Percentiles rank a stretch among this genome's conserved stretches.
Evolutionary conservation across 2,329 filamentous ascomycete genomes (phyloP).

Genomic region (Reticulascus tulasneorum): DNA sequence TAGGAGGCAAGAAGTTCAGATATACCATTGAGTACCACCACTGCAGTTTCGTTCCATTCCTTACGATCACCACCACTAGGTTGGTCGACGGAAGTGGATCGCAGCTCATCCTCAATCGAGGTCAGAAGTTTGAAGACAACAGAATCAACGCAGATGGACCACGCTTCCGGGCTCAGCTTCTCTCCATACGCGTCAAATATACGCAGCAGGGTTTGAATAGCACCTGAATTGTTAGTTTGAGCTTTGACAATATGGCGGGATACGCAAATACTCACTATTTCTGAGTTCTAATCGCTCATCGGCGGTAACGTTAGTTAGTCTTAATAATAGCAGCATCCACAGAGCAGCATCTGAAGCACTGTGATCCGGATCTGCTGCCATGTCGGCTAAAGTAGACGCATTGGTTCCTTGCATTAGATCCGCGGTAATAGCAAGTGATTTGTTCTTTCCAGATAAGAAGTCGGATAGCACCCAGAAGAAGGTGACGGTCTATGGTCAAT

Average conservation of each 20-base stretch:
- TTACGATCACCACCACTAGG: slow-evolving; percentile 30
- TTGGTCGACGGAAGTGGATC: slow-evolving; percentile 31
- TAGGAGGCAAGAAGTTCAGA: slow-evolving; percentile 72
- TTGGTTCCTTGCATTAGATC: slow-evolving; percentile 51
- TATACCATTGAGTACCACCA: slow-evolving; percentile 69
- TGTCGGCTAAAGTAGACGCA: slow-evolving; percentile 50
- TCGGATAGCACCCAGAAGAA: slow-evolving; percentile 96
- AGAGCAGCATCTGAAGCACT: slow-evolving; percentile 65
- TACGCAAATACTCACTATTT: slow-evolving; percentile 53
- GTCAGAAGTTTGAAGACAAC: slow-evolving; percentile 77
- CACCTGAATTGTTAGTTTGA: slow-evolving; percentile 38
- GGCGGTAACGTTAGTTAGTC: slow-evolving; percentile 66
- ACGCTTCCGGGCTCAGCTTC: slow-evolving; percentile 70
- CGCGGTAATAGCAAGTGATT: slow-evolving; percentile 53
- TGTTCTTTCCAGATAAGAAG: slow-evolving; percentile 64
- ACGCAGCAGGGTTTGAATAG: slow-evolving; percentile 83
- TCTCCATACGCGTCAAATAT: slow-evolving; percentile 92
- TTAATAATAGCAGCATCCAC: slow-evolving; percentile 73
- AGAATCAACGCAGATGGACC: slow-evolving; percentile 76
- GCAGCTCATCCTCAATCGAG: slow-evolving; percentile 59
- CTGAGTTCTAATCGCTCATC: slow-evolving; percentile 72
- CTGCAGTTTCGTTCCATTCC: slow-evolving; percentile 72
- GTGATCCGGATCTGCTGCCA: slow-evolving; percentile 52
- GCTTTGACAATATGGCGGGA: too few relatives aligned
- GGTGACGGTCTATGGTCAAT: slow-evolving; percentile 65